phyloP scores from a whole-genome alignment of 306 rosid species.

The Inga laurina region DNA sequence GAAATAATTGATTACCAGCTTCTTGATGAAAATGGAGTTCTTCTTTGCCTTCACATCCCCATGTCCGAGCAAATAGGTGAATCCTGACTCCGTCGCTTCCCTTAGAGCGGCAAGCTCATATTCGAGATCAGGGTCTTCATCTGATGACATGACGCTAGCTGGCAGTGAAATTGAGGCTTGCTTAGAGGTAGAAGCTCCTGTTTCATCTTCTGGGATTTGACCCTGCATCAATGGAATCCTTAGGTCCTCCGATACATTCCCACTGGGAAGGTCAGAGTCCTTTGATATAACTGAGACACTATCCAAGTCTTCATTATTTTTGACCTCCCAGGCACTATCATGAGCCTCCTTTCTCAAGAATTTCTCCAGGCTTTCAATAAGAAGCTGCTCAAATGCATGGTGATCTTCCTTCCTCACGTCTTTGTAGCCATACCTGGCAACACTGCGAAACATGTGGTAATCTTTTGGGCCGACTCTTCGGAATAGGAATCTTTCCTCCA shows the following conservation, averaged over 20 bases:
- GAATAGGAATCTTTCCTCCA: slow-evolving; percentile 89
- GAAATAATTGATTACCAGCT: slow-evolving; percentile 79
- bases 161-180: slow-evolving; percentile 50
- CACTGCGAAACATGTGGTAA: slow-evolving; percentile 91
- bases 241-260: slow-evolving; percentile 52
- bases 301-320: slow-evolving; percentile 48
- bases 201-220: slow-evolving; percentile 39
- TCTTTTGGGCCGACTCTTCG: slow-evolving; percentile 93
- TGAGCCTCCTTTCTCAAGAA: slow-evolving; percentile 89
- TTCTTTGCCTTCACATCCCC: slow-evolving; percentile 91
- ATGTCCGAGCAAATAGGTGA: slow-evolving; percentile 88
- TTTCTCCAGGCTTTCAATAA: slow-evolving; percentile 85
- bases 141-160: slow-evolving; percentile 62
- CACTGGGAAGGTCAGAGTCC: slow-evolving; percentile 45
- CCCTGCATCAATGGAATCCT: slow-evolving; percentile 67
- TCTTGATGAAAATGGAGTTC: slow-evolving; percentile 83
- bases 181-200: slow-evolving; percentile 40
- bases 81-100: slow-evolving; percentile 93
- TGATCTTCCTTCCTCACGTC: slow-evolving; percentile 94
- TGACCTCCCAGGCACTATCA: slow-evolving; percentile 68
- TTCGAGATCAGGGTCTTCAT: slow-evolving; percentile 81
- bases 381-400: slow-evolving; percentile 83
- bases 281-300: slow-evolving; percentile 43
- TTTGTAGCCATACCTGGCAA: slow-evolving; percentile 92
- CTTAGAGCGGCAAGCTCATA: slow-evolving; percentile 86